Base-by-base conservation (phyloP, 768 basidiomycete species). In the Kwoniella heveanensis region DNA sequence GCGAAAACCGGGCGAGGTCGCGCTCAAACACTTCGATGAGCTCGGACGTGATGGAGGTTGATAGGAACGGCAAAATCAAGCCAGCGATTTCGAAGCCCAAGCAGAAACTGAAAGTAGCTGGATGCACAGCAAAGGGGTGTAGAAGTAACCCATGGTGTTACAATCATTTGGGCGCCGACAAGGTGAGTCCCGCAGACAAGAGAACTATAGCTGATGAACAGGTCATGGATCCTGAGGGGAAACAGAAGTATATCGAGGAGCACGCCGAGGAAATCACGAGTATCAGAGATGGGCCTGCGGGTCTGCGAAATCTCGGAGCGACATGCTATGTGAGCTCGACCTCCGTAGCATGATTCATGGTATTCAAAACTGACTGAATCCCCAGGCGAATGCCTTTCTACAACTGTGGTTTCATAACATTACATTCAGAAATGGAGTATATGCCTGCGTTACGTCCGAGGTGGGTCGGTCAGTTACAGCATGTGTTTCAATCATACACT, bases 331-430 rank as follows among this genome's bases (percentile, higher is more conserved):
- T 79, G 57, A 64, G 75, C 67, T 37, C 5, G 19, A 48, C 37
- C 52, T 46, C 19, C 53, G 12, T n/a, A 26, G 21, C 15, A 6
- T n/a, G n/a, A n/a, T n/a, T n/a, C n/a, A n/a, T n/a, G n/a, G n/a
- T n/a, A 27, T 21, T 4, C 49, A 8, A n/a, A 50, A 17, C 53
- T 36, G 36, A 54, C 21, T 32, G 32, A 4, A 19, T 4, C 26
- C 17, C 21, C n/a, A 79, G 77, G 93, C 91, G 64, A 96, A 96
- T 78, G 92, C 92, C 21, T 96, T 90, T 66, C 84, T 98, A 49
- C 94, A 98, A 82, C 89, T 95, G 13, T 97, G 95, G 95, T 96
- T 87, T 79, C 88, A 92, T 67, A 89, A 94, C 74, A 71, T 87
- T 19, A 83, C 86, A 0, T 95, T 98, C 79, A 86, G 93, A 54